Evolutionary conservation across 2,329 filamentous ascomycete genomes (phyloP).

Genomic region (Phyllosticta citrichinensis): DNA sequence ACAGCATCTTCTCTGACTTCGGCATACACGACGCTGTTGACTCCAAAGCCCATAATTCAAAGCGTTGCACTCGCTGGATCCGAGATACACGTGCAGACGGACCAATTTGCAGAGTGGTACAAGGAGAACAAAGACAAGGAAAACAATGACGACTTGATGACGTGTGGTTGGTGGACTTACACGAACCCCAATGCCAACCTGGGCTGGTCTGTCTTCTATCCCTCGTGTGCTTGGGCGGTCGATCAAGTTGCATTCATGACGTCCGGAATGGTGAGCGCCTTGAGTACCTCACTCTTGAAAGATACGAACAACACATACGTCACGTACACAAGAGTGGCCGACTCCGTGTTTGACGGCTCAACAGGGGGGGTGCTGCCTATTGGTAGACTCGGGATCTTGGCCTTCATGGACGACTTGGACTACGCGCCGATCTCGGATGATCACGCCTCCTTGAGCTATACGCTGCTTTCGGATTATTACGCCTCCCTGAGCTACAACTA

Average conservation of each 20-base stretch:
- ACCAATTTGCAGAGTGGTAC: background rate
- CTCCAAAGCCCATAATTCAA: background rate
- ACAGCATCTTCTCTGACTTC: background rate
- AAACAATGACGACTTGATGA: background rate
- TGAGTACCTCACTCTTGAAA: background rate
- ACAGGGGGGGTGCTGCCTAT: background rate
- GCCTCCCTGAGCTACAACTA: too few relatives aligned
- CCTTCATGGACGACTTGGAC: background rate
- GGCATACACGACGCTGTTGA: background rate
- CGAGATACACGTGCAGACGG: background rate
- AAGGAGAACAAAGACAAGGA: too few relatives aligned
- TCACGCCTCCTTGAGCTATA: background rate
- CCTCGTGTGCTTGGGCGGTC: background rate
- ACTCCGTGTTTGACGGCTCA: background rate
- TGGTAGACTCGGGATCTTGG: background rate
- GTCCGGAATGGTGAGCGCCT: background rate
- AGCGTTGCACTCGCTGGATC: background rate
- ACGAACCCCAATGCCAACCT: background rate
- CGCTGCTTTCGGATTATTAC: background rate
- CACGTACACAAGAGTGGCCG: background rate
- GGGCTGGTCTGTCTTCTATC: background rate
- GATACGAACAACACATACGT: background rate
- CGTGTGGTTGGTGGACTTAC: background rate
- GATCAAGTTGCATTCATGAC: background rate
- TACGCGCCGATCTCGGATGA: background rate